phyloP scores from a whole-genome alignment of 2,329 filamentous ascomycete genomes.

The Sarocladium brachiariae region DNA sequence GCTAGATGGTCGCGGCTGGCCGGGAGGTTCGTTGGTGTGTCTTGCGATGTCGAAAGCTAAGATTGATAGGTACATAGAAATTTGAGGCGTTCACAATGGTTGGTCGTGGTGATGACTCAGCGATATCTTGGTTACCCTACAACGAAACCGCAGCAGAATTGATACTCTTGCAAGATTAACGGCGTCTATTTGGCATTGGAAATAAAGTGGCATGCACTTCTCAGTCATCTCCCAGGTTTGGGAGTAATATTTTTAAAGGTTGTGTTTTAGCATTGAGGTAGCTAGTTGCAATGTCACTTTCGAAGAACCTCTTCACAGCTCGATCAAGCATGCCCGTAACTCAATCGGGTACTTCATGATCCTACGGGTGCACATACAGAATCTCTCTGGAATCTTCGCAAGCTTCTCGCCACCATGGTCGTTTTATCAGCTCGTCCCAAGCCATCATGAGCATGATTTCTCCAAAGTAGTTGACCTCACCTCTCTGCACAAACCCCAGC shows the following conservation, averaged over 20 bases:
- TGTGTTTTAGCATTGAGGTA: too few species aligned
- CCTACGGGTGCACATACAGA: not conserved
- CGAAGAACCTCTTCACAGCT: too few species aligned
- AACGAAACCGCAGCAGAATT: too few species aligned
- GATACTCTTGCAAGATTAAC: too few species aligned
- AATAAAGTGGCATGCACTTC: too few species aligned
- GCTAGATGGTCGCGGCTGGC: not conserved
- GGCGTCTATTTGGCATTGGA: too few species aligned
- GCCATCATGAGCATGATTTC: constrained; percentile 46
- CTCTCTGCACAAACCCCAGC: constrained; percentile 45
- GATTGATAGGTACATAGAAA: not conserved
- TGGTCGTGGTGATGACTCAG: not conserved
- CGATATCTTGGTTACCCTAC: not conserved
- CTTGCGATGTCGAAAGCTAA: not conserved
- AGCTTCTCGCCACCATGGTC: constrained; percentile 18
- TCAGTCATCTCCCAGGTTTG: too few species aligned
- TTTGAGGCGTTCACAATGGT: not conserved
- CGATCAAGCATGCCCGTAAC: not conserved
- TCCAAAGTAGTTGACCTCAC: constrained; percentile 52
- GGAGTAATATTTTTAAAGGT: too few species aligned
- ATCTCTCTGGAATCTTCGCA: constrained; percentile 9
- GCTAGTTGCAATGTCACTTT: too few species aligned
- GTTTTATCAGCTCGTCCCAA: constrained; percentile 20
- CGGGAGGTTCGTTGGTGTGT: not conserved
- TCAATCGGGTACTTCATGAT: too few species aligned